Evolutionary conservation across 176 grass and related monocot genomes (phyloP).

Genomic region (Paspalum notatum): DNA sequence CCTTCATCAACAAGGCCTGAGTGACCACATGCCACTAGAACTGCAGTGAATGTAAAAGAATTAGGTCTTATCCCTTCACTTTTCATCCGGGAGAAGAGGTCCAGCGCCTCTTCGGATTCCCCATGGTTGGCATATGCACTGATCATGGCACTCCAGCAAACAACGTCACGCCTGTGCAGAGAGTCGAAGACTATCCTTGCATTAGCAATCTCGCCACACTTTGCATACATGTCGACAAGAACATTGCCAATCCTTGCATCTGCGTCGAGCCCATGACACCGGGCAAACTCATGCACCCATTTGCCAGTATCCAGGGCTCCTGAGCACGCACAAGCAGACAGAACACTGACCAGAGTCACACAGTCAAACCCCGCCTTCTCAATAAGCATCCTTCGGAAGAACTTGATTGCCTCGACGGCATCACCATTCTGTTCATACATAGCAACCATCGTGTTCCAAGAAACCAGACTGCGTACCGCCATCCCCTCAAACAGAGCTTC

Average conservation of each 20-base stretch:
- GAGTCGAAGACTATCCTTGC: slow-evolving; percentile 66
- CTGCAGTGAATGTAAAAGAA: slow-evolving; percentile 71
- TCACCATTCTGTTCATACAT: slow-evolving; percentile 63
- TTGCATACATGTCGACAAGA: slow-evolving; percentile 74
- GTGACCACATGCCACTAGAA: slow-evolving; percentile 68
- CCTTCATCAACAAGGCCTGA: slow-evolving; percentile 76
- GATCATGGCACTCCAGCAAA: slow-evolving; percentile 86
- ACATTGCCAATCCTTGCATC: slow-evolving; percentile 68
- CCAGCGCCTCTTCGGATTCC: slow-evolving; percentile 59
- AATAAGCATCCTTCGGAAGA: slow-evolving; percentile 72
- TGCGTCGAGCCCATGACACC: slow-evolving; percentile 50
- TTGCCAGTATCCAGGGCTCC: slow-evolving; percentile 75
- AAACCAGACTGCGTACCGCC: slow-evolving; percentile 46
- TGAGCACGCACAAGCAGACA: slow-evolving; percentile 60
- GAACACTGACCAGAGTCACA: slow-evolving; percentile 76
- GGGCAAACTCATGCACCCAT: slow-evolving; percentile 73
- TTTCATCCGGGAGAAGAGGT: slow-evolving; percentile 65
- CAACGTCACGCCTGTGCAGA: slow-evolving; percentile 42
- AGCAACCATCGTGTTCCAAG: slow-evolving; percentile 95
- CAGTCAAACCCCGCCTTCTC: slow-evolving; percentile 63
- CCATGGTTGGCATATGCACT: slow-evolving; percentile 72
- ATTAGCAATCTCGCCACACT: slow-evolving; percentile 56
- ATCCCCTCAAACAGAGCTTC: slow-evolving; percentile 62
- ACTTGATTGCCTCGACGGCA: slow-evolving; percentile 55
- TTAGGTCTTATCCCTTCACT: slow-evolving; percentile 59